phyloP scores from a whole-genome alignment of 2,329 filamentous ascomycete species.

The Ceratocystis variospora region DNA sequence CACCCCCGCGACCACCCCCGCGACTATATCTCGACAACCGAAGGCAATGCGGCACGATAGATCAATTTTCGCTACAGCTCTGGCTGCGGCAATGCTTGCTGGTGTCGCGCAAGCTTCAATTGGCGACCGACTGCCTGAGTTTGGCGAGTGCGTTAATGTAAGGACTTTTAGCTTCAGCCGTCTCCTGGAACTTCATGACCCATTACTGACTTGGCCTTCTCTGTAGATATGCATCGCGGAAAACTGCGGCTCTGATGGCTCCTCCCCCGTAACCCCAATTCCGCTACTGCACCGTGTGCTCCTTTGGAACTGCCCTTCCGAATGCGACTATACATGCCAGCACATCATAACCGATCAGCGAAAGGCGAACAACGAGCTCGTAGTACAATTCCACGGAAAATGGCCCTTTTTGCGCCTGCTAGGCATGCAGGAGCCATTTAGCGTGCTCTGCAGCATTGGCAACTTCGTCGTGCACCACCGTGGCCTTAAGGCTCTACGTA shows the following conservation, averaged over 20 bases:
- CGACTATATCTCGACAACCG: not conserved
- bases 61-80: not conserved
- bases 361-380: slow-evolving; percentile 46
- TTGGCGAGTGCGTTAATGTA: slow-evolving; percentile 74
- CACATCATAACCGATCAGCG: slow-evolving; percentile 72
- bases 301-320: slow-evolving; percentile 79
- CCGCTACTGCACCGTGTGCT: slow-evolving; percentile 73
- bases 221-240: slow-evolving; percentile 60
- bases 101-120: slow-evolving; percentile 50
- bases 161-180: slow-evolving; percentile 9
- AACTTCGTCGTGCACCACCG: slow-evolving; percentile 77
- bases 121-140: slow-evolving; percentile 78
- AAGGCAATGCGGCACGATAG: slow-evolving; percentile 4
- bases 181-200: not conserved
- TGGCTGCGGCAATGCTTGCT: slow-evolving; percentile 11
- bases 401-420: slow-evolving; percentile 90
- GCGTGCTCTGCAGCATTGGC: slow-evolving; percentile 80
- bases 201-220: not conserved
- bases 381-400: slow-evolving; percentile 95
- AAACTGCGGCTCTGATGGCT: slow-evolving; percentile 54
- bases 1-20: not conserved
- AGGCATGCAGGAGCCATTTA: slow-evolving; percentile 90
- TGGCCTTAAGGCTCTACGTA: slow-evolving; percentile 58
- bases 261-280: slow-evolving; percentile 39
- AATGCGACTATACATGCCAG: slow-evolving; percentile 98